phyloP scores from a whole-genome alignment of 192 early-diverging fungal species.

The Coemansia sp. region DNA sequence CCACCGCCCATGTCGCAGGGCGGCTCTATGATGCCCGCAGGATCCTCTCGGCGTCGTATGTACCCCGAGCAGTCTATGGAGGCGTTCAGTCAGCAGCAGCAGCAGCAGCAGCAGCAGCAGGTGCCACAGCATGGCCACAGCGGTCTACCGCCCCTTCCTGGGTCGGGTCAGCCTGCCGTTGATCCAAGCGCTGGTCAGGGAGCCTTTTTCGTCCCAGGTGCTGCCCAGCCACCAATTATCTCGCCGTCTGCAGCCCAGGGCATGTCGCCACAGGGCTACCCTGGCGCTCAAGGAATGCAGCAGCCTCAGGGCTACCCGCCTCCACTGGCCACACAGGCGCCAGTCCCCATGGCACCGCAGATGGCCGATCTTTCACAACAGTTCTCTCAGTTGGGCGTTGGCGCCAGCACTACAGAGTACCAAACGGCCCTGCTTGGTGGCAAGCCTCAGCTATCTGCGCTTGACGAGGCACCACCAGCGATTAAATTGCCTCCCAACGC shows the following conservation, averaged over 20 bases:
- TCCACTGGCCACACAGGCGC: constrained; percentile 15
- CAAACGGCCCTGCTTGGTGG: constrained; percentile 42
- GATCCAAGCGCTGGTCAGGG: constrained; percentile 22
- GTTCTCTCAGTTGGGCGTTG: constrained; percentile 47
- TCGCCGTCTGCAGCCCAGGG: constrained; percentile 14
- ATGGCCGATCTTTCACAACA: constrained; percentile 45
- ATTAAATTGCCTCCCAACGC: constrained; percentile 49
- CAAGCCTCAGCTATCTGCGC: constrained; percentile 37
- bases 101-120: constrained; percentile 24
- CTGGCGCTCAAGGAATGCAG: neutral
- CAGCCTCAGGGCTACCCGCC: constrained; percentile 9
- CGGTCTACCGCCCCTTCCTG: constrained; percentile 4
- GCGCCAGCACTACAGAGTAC: constrained; percentile 27
- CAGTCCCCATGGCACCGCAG: constrained; percentile 13
- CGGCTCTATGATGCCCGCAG: neutral
- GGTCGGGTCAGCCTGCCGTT: neutral
- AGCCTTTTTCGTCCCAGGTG: constrained; percentile 52
- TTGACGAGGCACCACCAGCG: constrained; percentile 44
- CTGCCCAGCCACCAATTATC: constrained; percentile 21
- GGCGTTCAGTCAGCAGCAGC: constrained; percentile 17
- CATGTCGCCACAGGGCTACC: constrained; percentile 1
- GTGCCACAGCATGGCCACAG: constrained; percentile 18
- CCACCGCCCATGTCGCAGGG: constrained; percentile 10
- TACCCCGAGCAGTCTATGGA: constrained; percentile 42
- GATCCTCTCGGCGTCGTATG: constrained; percentile 35